These are phyloP conservation scores for Stylonectria norvegica DNA, from an alignment of 2,329 filamentous ascomycete genomes.

Conservation along the genomic window DNA sequence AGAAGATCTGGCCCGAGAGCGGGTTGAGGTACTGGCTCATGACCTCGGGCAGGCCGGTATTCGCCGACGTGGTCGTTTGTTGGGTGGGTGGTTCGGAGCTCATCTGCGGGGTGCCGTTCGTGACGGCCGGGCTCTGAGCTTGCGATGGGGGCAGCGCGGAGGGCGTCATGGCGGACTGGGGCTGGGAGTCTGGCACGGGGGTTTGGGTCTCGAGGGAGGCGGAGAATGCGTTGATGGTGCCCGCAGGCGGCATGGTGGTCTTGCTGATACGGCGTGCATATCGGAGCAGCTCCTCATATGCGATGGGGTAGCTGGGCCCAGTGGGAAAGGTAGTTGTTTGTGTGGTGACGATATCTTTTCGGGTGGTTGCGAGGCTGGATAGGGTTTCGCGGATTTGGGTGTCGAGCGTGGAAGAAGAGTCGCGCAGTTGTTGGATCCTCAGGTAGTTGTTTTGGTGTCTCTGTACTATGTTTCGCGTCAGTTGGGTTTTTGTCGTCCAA, in stretches of 20 bases:
- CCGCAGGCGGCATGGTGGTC: conserved; percentile 69
- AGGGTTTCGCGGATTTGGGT: conserved; percentile 69
- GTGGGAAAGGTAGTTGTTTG: conserved; percentile 55
- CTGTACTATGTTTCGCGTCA: conserved; percentile 50
- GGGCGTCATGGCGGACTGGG: conserved; percentile 30
- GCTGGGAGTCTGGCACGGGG: conserved; percentile 30
- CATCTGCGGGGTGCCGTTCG: conserved; percentile 32
- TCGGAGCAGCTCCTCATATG: conserved; percentile 69
- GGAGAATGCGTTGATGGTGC: conserved; percentile 40
- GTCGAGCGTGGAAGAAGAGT: conserved; percentile 63
- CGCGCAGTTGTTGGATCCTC: conserved; percentile 66
- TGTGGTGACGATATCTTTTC: conserved; percentile 67
- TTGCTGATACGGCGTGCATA: conserved; percentile 79
- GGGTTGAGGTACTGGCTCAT: conserved; percentile 54
- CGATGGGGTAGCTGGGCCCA: conserved; percentile 53
- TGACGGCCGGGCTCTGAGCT: conserved; percentile 32
- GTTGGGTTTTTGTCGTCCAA: neutral
- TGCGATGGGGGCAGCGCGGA: conserved; percentile 32
- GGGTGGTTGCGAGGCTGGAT: conserved; percentile 65
- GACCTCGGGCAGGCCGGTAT: conserved; percentile 46
- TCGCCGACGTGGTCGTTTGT: conserved; percentile 30
- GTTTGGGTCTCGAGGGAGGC: conserved; percentile 30
- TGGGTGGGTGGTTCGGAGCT: conserved; percentile 32
- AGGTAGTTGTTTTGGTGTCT: conserved; percentile 71
- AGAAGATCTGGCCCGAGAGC: conserved; percentile 57